Evolutionary conservation across 441 rosid species (phyloP).

Genomic region (Jatropha multifida): DNA sequence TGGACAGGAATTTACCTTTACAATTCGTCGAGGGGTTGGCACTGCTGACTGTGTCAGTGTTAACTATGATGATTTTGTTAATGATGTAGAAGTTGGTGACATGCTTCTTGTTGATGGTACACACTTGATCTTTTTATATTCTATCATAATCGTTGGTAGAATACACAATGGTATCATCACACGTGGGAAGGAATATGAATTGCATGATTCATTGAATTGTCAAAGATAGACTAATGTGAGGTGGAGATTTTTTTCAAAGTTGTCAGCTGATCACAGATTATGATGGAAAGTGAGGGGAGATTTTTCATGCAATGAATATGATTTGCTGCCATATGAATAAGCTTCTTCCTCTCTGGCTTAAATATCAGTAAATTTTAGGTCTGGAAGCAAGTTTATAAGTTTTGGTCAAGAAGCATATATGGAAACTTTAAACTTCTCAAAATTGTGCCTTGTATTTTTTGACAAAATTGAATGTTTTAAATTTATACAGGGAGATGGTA

Average conservation of each 20-base stretch:
- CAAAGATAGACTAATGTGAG: neutral
- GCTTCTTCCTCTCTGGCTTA: neutral
- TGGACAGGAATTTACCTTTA: conserved; percentile 96
- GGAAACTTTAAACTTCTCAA: neutral
- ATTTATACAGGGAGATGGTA: neutral
- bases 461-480: neutral
- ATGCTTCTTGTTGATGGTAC: conserved; percentile 99
- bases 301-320: too few species aligned
- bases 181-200: neutral
- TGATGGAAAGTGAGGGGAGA: neutral
- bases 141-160: neutral
- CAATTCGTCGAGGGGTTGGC: conserved; percentile 86
- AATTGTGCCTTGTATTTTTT: neutral
- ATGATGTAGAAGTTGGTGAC: conserved; percentile 89
- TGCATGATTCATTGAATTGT: neutral
- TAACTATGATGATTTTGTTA: conserved; percentile 95
- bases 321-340: neutral
- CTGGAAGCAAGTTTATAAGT: neutral
- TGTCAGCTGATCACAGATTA: neutral
- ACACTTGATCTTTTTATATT: conserved; percentile 10
- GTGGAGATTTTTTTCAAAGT: neutral
- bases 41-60: conserved; percentile 84
- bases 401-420: neutral
- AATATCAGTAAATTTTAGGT: neutral
- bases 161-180: neutral